Base-by-base conservation (phyloP, 2,329 filamentous ascomycete species). In the Stagonosporopsis vannaccii region DNA sequence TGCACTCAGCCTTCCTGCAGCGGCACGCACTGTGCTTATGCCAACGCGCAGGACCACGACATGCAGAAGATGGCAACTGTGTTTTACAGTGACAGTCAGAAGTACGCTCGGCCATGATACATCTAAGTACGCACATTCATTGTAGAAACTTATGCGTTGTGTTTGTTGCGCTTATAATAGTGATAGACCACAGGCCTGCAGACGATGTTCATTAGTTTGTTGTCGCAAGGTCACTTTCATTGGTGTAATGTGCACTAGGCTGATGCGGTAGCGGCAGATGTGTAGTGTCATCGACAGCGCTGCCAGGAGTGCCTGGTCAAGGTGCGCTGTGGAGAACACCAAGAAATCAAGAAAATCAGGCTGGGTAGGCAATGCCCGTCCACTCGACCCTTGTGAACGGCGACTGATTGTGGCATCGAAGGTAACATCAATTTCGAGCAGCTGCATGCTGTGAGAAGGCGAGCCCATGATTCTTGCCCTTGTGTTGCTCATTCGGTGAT, bases 1-100 rank as follows among this genome's bases (percentile, higher is more conserved):
- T 62, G 63, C 49, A 19, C 70, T 72, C 70, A 72, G 68, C 70
- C 69, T 59, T 70, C 68, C 57, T 67, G 60, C 63, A 66, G 63
- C 64, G 59, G 61, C 57, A 58, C 62, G 58, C 58, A 58, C 33
- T 53, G 61, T 66, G 61, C 70, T 71, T 69, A 68, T 68, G 49
- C 36, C 41, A 28, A 48, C 43, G 53, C 36, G 58, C 65, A 65
- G 62, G 59, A 69, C 62, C 58, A 62, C 61, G 44, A 35, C 52
- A 61, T 62, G 52, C 54, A 58, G 58, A 60, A 56, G 60, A 66
- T n/a, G 26, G 56, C 63, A 42, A 63, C 47, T 52, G 57, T 40
- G 32, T 42, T 50, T 45, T 7, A 13, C 55, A 49, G 46, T 20
- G 46, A 46, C 47, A 58, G 54, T 41, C 58, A 19, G 41, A 36